A percentile compares a stretch with the other conserved stretches of the same genome.
These are phyloP conservation scores for Annulohypoxylon nitens DNA, from an alignment of 495 filamentous ascomycete genomes.

Conservation along the genomic window DNA sequence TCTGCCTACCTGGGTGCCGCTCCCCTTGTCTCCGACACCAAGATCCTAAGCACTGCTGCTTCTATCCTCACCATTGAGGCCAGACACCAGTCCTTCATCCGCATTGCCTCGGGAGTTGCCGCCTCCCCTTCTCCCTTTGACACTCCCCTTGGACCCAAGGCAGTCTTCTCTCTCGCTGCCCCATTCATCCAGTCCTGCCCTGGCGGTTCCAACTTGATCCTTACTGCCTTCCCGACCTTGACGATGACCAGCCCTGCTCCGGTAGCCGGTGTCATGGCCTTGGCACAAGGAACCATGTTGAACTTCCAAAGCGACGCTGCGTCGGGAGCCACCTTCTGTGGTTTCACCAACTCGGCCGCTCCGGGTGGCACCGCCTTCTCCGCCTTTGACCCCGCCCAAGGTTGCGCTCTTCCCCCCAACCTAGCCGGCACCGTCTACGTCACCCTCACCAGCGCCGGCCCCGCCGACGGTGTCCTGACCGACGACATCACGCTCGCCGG, in stretches of 20 bases:
- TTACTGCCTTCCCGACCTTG: constrained; percentile 69
- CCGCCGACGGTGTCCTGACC: constrained; percentile 58
- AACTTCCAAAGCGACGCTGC: constrained; percentile 58
- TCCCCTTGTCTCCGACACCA: constrained; percentile 64
- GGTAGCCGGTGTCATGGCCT: constrained; percentile 59
- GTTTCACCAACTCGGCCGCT: constrained; percentile 67
- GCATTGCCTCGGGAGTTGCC: constrained; percentile 58
- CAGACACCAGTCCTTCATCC: constrained; percentile 72
- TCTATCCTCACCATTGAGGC: constrained; percentile 72
- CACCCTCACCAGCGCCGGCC: constrained; percentile 61
- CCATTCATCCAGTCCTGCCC: constrained; percentile 73
- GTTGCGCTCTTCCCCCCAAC: constrained; percentile 64
- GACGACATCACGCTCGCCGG: constrained; percentile 68
- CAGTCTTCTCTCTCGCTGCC: constrained; percentile 74
- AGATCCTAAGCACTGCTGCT: constrained; percentile 68
- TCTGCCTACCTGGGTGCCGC: constrained; percentile 74
- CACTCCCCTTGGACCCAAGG: constrained; percentile 67
- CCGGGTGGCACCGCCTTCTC: constrained; percentile 67
- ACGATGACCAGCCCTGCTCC: constrained; percentile 61
- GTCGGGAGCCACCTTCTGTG: constrained; percentile 63
- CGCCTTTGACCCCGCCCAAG: constrained; percentile 58
- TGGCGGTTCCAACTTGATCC: constrained; percentile 66
- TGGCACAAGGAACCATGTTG: constrained; percentile 57
- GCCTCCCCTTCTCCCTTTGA: constrained; percentile 72
- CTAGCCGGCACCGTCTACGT: constrained; percentile 69